Percentiles rank a stretch among this genome's conserved stretches.
These are phyloP conservation scores for Hymenoscyphus albidus DNA, from an alignment of 2,329 filamentous ascomycete genomes.

Conservation along the genomic window DNA sequence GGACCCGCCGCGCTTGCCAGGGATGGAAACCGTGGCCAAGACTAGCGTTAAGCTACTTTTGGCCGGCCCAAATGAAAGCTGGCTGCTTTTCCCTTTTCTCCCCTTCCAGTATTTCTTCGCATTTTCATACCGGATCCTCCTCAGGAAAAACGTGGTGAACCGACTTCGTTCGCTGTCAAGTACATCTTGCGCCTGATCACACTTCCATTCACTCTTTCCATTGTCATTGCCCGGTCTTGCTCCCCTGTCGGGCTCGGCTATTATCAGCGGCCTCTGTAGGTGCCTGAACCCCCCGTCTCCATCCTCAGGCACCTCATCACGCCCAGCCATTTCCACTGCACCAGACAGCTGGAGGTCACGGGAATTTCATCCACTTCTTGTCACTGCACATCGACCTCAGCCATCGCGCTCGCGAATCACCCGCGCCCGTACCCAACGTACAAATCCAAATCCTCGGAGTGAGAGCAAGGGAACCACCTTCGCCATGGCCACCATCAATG, in stretches of 20 bases:
- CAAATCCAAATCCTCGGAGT: background rate
- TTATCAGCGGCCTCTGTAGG: background rate
- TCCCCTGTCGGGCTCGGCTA: background rate
- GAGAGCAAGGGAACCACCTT: slow-evolving; percentile 12
- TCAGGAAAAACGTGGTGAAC: background rate
- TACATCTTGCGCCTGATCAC: background rate
- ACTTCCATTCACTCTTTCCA: background rate
- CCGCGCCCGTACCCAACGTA: background rate
- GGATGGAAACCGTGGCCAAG: slow-evolving; percentile 2
- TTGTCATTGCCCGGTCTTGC: background rate
- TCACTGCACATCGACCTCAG: slow-evolving; percentile 15
- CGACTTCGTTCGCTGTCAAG: background rate
- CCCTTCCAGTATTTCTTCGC: background rate
- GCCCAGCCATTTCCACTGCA: background rate
- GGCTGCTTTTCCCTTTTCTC: background rate
- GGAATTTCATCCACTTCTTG: background rate
- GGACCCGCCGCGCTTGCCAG: background rate
- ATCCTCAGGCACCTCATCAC: no score
- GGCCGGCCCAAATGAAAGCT: background rate
- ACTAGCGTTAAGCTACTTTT: slow-evolving; percentile 2
- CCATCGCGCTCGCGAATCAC: slow-evolving; percentile 1
- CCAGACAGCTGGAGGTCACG: background rate
- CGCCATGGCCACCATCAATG: slow-evolving; percentile 39
- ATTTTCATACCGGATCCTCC: background rate
- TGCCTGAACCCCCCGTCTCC: background rate